Evolutionary conservation across 345 rosid species (phyloP), one percentile per base, ranked within the genome.

Genomic region (Triadica sebifera): DNA sequence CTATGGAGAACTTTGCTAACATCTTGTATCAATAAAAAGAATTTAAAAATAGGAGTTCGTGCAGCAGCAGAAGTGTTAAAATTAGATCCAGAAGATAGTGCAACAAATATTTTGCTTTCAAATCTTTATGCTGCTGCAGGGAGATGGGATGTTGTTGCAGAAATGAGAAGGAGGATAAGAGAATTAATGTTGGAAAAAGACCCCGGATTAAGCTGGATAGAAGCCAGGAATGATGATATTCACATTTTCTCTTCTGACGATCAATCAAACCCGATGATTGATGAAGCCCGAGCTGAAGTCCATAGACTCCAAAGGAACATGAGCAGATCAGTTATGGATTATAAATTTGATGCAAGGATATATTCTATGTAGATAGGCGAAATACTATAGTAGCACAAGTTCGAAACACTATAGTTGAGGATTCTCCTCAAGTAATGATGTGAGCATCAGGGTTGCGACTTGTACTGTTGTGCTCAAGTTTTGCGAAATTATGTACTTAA

Each of bases 161-260:
- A 81, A 69, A 82, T 81, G 69, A 89, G 94, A 81, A 86, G 78
- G 69, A 88, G 84, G 84, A 86, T 87, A 7, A 88, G 92, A 83
- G 89, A 85, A 50, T 75, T 87, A 75, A 71, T 66, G 71, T 65
- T 82, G 68, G 85, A 83, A 47, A 92, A 89, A 81, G 88, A 85
- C 80, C 94, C 96, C 20, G 97, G 91, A 52, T 61, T 89, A 65
- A 94, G 97, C 82, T 94, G 98, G 97, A 87, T 92, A 55, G 94
- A 91, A 77, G 79, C 77, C 67, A 78, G 79, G 79, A 84, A 85
- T 75, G 74, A 51, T 53, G 74, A 51, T 53, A 77, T 89, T 73
- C 86, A 83, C 41, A 82, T 79, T 5, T 89, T 92, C 78, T 75
- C 87, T 63, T 90, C 96, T 4, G 90, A 89, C 38, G 90, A 90